A percentile compares a stretch with the other conserved stretches of the same genome.
phyloP scores from a whole-genome alignment of 768 basidiomycete species.

The Holtermanniella nyarrowii region DNA sequence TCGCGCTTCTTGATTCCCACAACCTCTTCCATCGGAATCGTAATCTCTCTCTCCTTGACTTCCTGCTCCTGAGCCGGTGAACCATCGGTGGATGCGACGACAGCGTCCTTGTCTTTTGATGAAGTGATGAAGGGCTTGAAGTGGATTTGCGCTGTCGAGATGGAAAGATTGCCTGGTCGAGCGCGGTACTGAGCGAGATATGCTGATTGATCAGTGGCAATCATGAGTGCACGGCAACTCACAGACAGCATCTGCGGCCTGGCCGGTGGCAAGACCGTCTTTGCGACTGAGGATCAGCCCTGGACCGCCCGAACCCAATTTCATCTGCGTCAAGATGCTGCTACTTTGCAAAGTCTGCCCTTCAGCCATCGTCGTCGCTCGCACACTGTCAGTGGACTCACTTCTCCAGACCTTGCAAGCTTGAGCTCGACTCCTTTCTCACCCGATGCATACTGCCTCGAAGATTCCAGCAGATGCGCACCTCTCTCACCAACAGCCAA shows the following conservation, averaged over 20 bases:
- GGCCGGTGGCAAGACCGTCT: neutral
- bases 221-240: neutral
- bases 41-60: conserved; percentile 1
- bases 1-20: conserved; percentile 11
- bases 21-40: conserved; percentile 7
- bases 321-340: neutral
- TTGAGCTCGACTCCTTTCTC: conserved; percentile 3
- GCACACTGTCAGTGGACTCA: neutral
- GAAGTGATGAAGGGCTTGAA: conserved; percentile 4
- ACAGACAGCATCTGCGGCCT: neutral
- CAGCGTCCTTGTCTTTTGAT: neutral
- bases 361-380: neutral
- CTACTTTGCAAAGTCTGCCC: neutral
- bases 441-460: conserved; percentile 4
- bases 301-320: neutral
- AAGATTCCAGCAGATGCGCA: conserved; percentile 3
- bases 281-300: neutral
- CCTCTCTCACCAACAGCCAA: neutral
- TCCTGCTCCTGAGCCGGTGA: neutral
- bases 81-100: neutral
- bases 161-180: conserved; percentile 2
- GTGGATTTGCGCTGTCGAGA: conserved; percentile 1
- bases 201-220: neutral
- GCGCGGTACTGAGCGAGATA: neutral
- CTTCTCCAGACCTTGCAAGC: neutral